phyloP scores from a whole-genome alignment of 2,329 filamentous ascomycete species.

The Corynespora cassiicola region DNA sequence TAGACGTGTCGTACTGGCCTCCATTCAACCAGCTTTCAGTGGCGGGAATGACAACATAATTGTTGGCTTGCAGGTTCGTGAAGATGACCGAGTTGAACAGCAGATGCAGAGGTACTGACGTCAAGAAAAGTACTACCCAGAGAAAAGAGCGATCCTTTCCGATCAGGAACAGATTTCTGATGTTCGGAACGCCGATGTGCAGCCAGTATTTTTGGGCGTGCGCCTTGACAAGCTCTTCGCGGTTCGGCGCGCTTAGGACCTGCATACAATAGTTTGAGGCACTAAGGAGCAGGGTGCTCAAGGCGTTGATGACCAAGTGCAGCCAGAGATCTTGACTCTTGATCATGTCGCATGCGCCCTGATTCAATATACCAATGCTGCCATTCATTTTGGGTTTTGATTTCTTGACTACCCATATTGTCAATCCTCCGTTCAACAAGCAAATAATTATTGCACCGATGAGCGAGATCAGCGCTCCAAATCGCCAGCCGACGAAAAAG shows the following conservation, averaged over 20 bases:
- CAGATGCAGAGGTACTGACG: constrained; percentile 22
- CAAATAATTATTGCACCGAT: constrained; percentile 8
- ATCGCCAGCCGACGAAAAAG: constrained; percentile 12
- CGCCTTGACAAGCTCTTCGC: constrained; percentile 19
- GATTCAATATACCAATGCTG: constrained; percentile 1
- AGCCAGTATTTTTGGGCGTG: constrained; percentile 46
- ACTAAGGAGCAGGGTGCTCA: constrained; percentile 36
- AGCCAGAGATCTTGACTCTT: too few species aligned
- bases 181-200: constrained; percentile 47
- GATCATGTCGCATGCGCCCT: too few species aligned
- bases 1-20: constrained; percentile 11
- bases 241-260: constrained; percentile 19
- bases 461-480: constrained; percentile 10
- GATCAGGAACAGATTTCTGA: constrained; percentile 41
- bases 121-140: constrained; percentile 11
- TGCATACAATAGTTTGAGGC: constrained; percentile 28
- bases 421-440: constrained; percentile 11
- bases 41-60: constrained; percentile 15
- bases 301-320: constrained; percentile 58
- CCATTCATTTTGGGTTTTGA: constrained; percentile 1
- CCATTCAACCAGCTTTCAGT: constrained; percentile 18
- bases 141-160: constrained; percentile 1
- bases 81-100: constrained; percentile 25
- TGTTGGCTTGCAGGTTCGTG: constrained; percentile 21
- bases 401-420: constrained; percentile 7